phyloP scores from a whole-genome alignment of 1,284 basidiomycete genomes.

The Irpex sp. region DNA sequence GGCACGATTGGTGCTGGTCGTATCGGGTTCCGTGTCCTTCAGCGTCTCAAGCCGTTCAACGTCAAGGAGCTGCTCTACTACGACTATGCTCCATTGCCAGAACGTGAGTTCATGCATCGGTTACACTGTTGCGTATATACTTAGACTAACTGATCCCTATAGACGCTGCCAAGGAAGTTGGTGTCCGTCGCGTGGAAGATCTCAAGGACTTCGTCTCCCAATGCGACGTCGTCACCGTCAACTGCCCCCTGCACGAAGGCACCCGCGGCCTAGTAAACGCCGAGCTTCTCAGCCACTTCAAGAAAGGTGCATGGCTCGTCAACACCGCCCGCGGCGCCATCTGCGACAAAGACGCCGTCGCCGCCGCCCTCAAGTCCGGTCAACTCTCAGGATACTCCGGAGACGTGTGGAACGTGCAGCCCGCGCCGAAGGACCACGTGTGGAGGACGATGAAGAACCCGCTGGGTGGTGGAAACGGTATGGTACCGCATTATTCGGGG shows the following conservation, averaged over 20 bases:
- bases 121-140: background rate
- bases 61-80: slow-evolving; percentile 89
- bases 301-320: slow-evolving; percentile 44
- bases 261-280: slow-evolving; percentile 76
- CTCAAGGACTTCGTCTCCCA: slow-evolving; percentile 78
- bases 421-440: slow-evolving; percentile 80
- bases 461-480: slow-evolving; percentile 77
- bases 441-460: slow-evolving; percentile 84
- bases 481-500: slow-evolving; percentile 86
- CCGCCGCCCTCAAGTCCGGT: slow-evolving; percentile 42
- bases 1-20: slow-evolving; percentile 84
- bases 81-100: slow-evolving; percentile 84
- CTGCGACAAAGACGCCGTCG: slow-evolving; percentile 17
- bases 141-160: slow-evolving; percentile 4
- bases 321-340: slow-evolving; percentile 20
- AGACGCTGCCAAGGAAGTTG: slow-evolving; percentile 65
- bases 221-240: slow-evolving; percentile 80
- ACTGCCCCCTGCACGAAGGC: slow-evolving; percentile 85
- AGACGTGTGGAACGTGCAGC: slow-evolving; percentile 78
- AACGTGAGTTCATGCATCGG: slow-evolving; percentile 30
- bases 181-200: slow-evolving; percentile 70
- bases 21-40: slow-evolving; percentile 85
- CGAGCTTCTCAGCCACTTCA: slow-evolving; percentile 81
- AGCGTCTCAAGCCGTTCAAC: slow-evolving; percentile 81
- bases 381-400: slow-evolving; percentile 65